phyloP scores from a whole-genome alignment of 2,329 filamentous ascomycete species.

The Diaporthe australafricana region DNA sequence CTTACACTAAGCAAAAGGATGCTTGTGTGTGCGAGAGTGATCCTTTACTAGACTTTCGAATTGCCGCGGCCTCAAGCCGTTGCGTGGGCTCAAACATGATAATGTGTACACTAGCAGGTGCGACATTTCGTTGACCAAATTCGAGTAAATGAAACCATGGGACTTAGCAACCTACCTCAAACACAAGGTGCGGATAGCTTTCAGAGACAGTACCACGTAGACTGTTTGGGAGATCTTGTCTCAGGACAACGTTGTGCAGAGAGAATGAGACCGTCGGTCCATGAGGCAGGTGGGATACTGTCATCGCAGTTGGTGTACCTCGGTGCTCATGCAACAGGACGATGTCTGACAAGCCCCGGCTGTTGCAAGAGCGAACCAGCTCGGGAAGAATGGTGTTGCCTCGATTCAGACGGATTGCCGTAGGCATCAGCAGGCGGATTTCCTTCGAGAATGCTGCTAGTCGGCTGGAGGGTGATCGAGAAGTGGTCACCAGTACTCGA shows the following conservation, averaged over 20 bases:
- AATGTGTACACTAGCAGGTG: neutral
- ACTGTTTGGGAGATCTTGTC: constrained; percentile 91
- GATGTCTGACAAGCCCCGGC: constrained; percentile 85
- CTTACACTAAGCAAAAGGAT: too few relatives aligned
- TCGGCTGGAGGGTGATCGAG: constrained; percentile 85
- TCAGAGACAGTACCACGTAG: constrained; percentile 80
- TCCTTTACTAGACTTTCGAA: neutral
- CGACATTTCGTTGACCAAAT: neutral
- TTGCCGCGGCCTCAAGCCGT: neutral
- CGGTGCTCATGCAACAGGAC: constrained; percentile 92
- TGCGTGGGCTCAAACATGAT: neutral
- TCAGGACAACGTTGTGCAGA: constrained; percentile 90
- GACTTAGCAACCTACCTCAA: constrained; percentile 65
- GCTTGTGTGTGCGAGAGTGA: neutral
- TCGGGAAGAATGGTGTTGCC: constrained; percentile 91
- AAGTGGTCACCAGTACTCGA: constrained; percentile 89
- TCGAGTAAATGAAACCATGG: neutral
- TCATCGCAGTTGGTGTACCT: constrained; percentile 90
- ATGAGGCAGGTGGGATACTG: constrained; percentile 87
- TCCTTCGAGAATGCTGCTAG: constrained; percentile 91
- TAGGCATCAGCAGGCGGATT: constrained; percentile 78
- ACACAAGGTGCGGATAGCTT: constrained; percentile 93
- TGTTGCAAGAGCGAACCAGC: constrained; percentile 83
- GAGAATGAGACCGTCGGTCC: constrained; percentile 89
- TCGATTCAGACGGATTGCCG: constrained; percentile 87